phyloP scores from a whole-genome alignment of 2,329 filamentous ascomycete species.

The Leptodontidium sp. region DNA sequence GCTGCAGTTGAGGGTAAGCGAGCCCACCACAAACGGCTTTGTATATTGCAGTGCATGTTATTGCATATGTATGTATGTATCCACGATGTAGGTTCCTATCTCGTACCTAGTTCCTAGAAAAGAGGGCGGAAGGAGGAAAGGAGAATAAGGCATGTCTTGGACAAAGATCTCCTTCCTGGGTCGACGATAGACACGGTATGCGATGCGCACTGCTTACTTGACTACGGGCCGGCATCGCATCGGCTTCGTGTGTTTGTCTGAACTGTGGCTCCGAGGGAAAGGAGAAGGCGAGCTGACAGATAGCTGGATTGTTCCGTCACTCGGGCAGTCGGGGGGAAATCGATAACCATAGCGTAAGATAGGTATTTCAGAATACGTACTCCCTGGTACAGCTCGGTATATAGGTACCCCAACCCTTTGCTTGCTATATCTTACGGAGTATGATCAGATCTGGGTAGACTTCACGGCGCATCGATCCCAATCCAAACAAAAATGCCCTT shows the following conservation, averaged over 20 bases:
- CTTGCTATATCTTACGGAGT: neutral
- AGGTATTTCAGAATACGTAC: neutral
- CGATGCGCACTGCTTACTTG: neutral
- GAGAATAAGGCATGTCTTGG: slow-evolving; percentile 12
- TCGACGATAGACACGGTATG: neutral
- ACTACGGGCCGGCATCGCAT: neutral
- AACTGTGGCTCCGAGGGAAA: neutral
- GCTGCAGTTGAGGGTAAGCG: slow-evolving; percentile 2
- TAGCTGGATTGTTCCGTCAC: neutral
- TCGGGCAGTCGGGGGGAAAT: neutral
- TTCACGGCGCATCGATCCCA: too few species aligned
- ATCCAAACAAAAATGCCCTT: too few species aligned
- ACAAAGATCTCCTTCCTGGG: neutral
- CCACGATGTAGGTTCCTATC: neutral
- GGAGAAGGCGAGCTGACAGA: neutral
- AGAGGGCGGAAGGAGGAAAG: slow-evolving; percentile 1
- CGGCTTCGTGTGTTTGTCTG: neutral
- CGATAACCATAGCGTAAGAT: neutral
- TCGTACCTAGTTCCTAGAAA: neutral
- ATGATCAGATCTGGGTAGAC: neutral
- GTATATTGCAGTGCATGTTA: slow-evolving; percentile 21
- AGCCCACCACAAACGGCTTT: neutral
- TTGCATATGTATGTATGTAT: slow-evolving; percentile 16
- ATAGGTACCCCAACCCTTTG: neutral
- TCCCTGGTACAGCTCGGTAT: neutral